These are phyloP conservation scores for Capillidium rhysosporum DNA, from an alignment of 371 early-diverging fungal species.

Conservation along the genomic window DNA sequence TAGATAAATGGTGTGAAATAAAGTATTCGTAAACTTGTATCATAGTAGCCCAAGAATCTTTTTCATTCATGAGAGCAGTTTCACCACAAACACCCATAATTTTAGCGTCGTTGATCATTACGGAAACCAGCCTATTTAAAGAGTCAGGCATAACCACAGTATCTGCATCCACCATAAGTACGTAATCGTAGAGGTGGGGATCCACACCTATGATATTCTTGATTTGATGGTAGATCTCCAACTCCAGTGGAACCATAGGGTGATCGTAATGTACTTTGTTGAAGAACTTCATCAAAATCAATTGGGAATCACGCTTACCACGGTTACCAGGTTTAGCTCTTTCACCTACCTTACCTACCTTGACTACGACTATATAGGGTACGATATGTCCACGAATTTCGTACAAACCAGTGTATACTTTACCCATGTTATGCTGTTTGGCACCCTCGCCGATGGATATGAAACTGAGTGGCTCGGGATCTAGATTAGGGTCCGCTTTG, in stretches of 20 bases:
- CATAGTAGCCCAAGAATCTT: conserved; percentile 82
- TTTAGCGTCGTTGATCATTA: conserved; percentile 58
- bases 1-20: conserved; percentile 91
- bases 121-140: conserved; percentile 43
- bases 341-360: conserved; percentile 71
- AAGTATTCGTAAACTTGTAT: conserved; percentile 81
- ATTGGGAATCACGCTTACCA: conserved; percentile 99
- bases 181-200: conserved; percentile 69
- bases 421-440: conserved; percentile 87
- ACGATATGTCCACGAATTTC: conserved; percentile 73
- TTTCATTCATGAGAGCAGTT: conserved; percentile 65
- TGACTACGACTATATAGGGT: conserved; percentile 88
- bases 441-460: conserved; percentile 79
- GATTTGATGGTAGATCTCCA: conserved; percentile 84
- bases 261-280: conserved; percentile 88
- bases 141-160: conserved; percentile 62
- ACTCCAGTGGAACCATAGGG: conserved; percentile 77
- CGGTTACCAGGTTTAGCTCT: conserved; percentile 86
- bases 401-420: conserved; percentile 95
- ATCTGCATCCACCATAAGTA: conserved; percentile 91
- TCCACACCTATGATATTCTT: conserved; percentile 73
- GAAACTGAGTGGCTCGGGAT: conserved; percentile 84
- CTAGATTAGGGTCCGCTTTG: conserved; percentile 67
- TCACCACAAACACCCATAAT: conserved; percentile 83
- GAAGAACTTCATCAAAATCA: conserved; percentile 97